Evolutionary conservation across 345 rosid genomes (phyloP).

Genomic region (Salix exigua): DNA sequence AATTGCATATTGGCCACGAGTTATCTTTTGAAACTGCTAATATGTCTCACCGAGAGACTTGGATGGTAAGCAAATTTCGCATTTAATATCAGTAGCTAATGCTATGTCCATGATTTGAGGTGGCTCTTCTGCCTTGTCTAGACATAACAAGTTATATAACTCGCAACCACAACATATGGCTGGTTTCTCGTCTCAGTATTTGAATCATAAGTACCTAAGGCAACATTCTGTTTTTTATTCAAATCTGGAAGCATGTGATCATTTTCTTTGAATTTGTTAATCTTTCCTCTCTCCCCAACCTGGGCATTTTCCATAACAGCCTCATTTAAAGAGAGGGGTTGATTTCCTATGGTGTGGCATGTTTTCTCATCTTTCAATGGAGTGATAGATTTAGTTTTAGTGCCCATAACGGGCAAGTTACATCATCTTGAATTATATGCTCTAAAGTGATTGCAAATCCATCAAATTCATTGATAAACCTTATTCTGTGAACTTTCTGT

Average conservation of each 20-base stretch:
- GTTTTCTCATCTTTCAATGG: neutral
- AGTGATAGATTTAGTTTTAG: neutral
- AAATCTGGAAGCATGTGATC: neutral
- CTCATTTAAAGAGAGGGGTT: neutral
- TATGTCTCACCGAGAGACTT: constrained; percentile 43
- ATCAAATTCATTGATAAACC: neutral
- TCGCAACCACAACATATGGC: neutral
- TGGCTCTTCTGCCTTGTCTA: neutral
- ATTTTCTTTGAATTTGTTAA: neutral
- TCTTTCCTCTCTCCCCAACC: neutral
- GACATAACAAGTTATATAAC: neutral
- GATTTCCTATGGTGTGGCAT: neutral
- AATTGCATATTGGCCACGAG: constrained; percentile 44
- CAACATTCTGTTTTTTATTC: neutral
- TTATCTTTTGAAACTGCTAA: constrained; percentile 50
- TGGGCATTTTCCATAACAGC: neutral
- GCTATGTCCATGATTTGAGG: neutral
- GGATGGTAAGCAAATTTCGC: constrained; percentile 54
- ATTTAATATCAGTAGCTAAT: neutral
- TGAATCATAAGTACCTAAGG: neutral
- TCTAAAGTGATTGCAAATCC: neutral
- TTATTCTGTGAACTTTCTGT: neutral
- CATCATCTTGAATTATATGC: neutral
- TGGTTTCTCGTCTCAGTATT: neutral
- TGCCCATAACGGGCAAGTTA: neutral